Percentiles rank a stretch among this genome's conserved stretches.
phyloP scores from a whole-genome alignment of 495 filamentous ascomycete species.

The Podospora australis region DNA sequence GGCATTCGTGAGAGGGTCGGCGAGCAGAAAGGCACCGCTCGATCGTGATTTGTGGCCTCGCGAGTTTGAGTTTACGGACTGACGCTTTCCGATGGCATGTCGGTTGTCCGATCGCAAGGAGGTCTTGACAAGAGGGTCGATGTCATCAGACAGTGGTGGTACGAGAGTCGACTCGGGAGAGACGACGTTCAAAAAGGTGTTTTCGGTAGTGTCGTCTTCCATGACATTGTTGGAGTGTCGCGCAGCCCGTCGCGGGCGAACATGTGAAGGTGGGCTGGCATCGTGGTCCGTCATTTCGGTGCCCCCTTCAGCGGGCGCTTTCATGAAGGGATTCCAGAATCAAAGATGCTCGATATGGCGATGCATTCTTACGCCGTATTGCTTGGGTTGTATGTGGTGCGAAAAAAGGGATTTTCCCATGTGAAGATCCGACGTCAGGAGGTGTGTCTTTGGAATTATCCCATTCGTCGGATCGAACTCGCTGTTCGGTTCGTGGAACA shows the following conservation, averaged over 20 bases:
- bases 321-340: conserved; percentile 2
- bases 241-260: conserved; percentile 17
- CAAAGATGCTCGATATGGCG: conserved; percentile 1
- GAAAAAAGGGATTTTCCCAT: not conserved
- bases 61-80: conserved; percentile 15
- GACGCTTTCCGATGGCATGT: conserved; percentile 19
- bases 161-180: conserved; percentile 13
- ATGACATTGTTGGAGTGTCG: conserved; percentile 12
- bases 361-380: conserved; percentile 1
- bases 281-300: conserved; percentile 13
- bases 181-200: conserved; percentile 10
- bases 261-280: conserved; percentile 17
- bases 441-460: not conserved
- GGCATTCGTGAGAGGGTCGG: conserved; percentile 26
- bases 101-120: conserved; percentile 13
- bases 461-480: not conserved
- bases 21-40: conserved; percentile 41
- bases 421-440: conserved; percentile 1
- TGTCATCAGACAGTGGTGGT: conserved; percentile 13
- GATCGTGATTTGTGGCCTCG: conserved; percentile 37
- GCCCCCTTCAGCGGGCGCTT: conserved; percentile 1
- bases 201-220: conserved; percentile 22
- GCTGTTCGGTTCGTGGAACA: not conserved
- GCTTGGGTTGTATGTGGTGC: not conserved
- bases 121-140: conserved; percentile 16